Base-by-base conservation (phyloP, 805 yeast species). In the Lipomyces spencermartinsiae region DNA sequence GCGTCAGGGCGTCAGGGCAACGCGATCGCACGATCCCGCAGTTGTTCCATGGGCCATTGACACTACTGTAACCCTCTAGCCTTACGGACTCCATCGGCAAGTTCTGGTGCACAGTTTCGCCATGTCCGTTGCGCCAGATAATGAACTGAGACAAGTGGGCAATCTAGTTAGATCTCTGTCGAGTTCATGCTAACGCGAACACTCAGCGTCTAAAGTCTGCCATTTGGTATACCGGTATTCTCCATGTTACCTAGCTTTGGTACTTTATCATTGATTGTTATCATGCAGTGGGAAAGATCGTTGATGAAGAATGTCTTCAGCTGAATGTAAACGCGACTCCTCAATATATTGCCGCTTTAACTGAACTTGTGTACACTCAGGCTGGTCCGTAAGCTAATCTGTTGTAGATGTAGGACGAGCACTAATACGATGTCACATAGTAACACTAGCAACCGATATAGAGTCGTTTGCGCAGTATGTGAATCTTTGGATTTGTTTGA, bases 321-420 rank as follows among this genome's bases (percentile, higher is more conserved):
- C 69, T 76, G n/a, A 70, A 61, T 22, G 67, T 65, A 14, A 65
- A 71, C 8, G 75, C 74, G 12, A 75, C 79, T 10, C 76, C 78
- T 8, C 76, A 78, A 58, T 77, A 75, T 59, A 73, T 74, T 1
- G 78, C 79, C 22, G 73, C 77, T 5, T 62, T 77, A 43, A 73
- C 80, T 2, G 78, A 78, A 19, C 69, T 77, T 33, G 78, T 77
- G 4, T 77, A 72, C 59, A 66, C 72, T 8, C 80, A 77, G 59
- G 71, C 74, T 10, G 66, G 78, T 73, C 67, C 8, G 65, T 14
- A 7, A 22, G 35, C 2, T 58, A 33, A n/a, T 39, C 34, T 39
- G 19, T 29, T 16, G 5, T 6, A 22, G 7, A 9, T 25, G 8
- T 8, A 46, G 10, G 56, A 43, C 35, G 22, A 12, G 8, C 5